A percentile compares a stretch with the other conserved stretches of the same genome.
Evolutionary conservation across 345 rosid genomes (phyloP).

Genomic region (Citrus australasica): DNA sequence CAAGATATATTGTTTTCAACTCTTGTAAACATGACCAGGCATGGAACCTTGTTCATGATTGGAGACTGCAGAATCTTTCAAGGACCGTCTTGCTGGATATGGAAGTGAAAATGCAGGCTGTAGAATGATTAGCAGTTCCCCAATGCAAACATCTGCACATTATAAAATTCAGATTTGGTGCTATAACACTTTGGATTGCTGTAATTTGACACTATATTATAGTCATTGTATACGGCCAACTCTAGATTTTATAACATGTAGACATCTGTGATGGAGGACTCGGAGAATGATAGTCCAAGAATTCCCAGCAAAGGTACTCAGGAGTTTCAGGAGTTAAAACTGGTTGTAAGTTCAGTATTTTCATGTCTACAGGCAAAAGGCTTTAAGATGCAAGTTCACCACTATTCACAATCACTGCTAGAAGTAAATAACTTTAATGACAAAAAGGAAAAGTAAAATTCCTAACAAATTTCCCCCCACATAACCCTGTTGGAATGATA

Average conservation of each 20-base stretch:
- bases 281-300: neutral
- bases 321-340: neutral
- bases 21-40: neutral
- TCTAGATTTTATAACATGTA: neutral
- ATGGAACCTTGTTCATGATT: neutral
- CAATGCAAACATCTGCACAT: neutral
- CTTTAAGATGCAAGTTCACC: neutral
- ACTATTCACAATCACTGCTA: neutral
- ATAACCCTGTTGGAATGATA: neutral
- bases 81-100: neutral
- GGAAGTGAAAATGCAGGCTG: neutral
- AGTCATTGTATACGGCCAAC: neutral
- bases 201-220: neutral
- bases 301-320: neutral
- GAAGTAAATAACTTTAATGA: neutral
- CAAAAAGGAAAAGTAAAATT: neutral
- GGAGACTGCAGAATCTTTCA: neutral
- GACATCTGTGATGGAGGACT: neutral
- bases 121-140: neutral
- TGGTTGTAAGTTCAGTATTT: neutral
- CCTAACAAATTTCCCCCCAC: neutral
- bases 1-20: neutral
- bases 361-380: neutral
- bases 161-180: neutral
- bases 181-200: neutral